Evolutionary conservation across 305 asterid species (phyloP).

Genomic region (Plantago rigida): DNA sequence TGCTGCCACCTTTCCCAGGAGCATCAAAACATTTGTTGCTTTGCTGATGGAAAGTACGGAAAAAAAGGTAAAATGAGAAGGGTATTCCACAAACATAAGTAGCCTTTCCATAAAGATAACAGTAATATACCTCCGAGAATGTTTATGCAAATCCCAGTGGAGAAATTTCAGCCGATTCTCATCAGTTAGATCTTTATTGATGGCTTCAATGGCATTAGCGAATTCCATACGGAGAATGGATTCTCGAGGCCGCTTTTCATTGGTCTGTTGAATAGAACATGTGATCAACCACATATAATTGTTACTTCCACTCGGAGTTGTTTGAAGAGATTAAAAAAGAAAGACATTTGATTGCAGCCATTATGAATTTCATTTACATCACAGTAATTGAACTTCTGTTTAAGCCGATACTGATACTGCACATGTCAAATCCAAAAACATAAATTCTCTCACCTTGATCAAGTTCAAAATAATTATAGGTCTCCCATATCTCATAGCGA

Average conservation of each 20-base stretch:
- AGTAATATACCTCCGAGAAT: slow-evolving; percentile 63
- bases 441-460: slow-evolving; percentile 61
- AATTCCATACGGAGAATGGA: slow-evolving; percentile 89
- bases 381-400: slow-evolving; percentile 4
- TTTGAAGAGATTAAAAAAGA: slow-evolving; percentile 5
- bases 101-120: slow-evolving; percentile 16
- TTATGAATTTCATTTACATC: slow-evolving; percentile 8
- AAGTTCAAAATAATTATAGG: slow-evolving; percentile 86
- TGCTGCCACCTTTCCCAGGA: slow-evolving; percentile 83
- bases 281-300: slow-evolving; percentile 15
- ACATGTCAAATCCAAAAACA: neutral
- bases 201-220: slow-evolving; percentile 77
- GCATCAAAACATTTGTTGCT: slow-evolving; percentile 69
- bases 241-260: slow-evolving; percentile 91
- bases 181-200: slow-evolving; percentile 67
- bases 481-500: slow-evolving; percentile 79
- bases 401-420: slow-evolving; percentile 19
- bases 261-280: slow-evolving; percentile 54
- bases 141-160: slow-evolving; percentile 94
- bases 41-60: slow-evolving; percentile 50
- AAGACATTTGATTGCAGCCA: slow-evolving; percentile 18
- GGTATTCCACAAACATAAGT: slow-evolving; percentile 20
- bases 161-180: slow-evolving; percentile 86
- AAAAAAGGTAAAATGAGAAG: slow-evolving; percentile 24
- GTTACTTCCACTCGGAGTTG: neutral